Percentiles rank a stretch among this genome's conserved stretches.
These are phyloP conservation scores for Russula sp. DNA, from an alignment of 768 basidiomycete species.

Conservation along the genomic window DNA sequence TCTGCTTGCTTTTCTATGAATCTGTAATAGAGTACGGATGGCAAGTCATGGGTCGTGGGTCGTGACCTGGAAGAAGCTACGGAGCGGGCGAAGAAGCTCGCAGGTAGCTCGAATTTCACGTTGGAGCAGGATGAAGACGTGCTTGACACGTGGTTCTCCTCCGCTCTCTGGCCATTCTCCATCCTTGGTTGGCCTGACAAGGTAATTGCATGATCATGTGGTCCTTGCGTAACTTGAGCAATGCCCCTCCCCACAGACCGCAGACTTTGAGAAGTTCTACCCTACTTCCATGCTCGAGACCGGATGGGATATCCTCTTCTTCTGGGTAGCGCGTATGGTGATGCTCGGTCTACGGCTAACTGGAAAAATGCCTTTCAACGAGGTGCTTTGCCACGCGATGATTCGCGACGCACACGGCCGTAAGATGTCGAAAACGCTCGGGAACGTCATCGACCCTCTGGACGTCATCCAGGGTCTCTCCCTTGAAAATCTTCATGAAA, in stretches of 20 bases:
- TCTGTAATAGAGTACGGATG: constrained; percentile 47
- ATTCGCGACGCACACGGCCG: constrained; percentile 97
- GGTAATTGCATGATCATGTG: constrained; percentile 32
- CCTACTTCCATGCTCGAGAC: constrained; percentile 91
- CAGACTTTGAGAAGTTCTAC: constrained; percentile 75
- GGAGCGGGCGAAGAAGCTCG: constrained; percentile 61
- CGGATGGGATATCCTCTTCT: constrained; percentile 99
- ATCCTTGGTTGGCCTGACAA: constrained; percentile 98
- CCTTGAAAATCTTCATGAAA: constrained; percentile 74
- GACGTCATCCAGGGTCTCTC: constrained; percentile 86
- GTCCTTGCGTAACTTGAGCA: background rate
- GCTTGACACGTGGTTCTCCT: constrained; percentile 98
- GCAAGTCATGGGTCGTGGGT: constrained; percentile 88
- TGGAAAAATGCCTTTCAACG: constrained; percentile 85
- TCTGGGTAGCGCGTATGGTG: constrained; percentile 99
- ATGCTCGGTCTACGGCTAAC: constrained; percentile 87
- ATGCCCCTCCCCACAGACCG: constrained; percentile 43
- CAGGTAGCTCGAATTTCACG: constrained; percentile 57
- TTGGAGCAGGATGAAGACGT: constrained; percentile 95
- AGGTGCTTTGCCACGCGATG: constrained; percentile 98
- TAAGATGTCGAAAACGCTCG: constrained; percentile 98
- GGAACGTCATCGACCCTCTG: constrained; percentile 95
- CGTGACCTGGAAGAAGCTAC: constrained; percentile 70
- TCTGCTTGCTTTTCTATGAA: background rate
- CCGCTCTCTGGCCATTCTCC: constrained; percentile 94